Evolutionary conservation across 129 eudicot genomes (phyloP), one percentile per base, ranked within the genome.

Genomic region (Helianthus tuberosus): DNA sequence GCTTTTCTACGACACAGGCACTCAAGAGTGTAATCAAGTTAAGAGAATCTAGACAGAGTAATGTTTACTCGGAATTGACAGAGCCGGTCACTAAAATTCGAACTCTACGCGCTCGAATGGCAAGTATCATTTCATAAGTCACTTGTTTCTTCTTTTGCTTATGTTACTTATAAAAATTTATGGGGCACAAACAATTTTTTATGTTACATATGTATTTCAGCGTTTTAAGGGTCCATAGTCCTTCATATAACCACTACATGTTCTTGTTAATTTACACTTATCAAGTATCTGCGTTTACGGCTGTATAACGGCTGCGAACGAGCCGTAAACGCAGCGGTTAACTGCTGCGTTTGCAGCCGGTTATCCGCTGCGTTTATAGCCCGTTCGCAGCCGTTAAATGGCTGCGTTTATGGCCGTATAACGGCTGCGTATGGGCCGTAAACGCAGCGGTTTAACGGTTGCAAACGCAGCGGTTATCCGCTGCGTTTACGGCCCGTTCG

Each of bases 51-150:
- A 76, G 77, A 68, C 90, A 97, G 98, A 81, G 84, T 73, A 71
- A 52, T 27, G 90, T 94, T 63, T 78, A 88, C 80, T 90, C 96
- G 98, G 98, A 90, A 67, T 72, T 94, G 69, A 27, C 88, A 51
- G 91, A 85, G 74, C 97, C 98, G 15, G 85, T 84, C 66, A 73
- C 82, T 25, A 90, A 88, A 74, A 85, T 93, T 65, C 87, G 98
- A 79, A 94, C 98, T 58, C 76, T 94, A 72, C 86, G 96, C 12
- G 98, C 97, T 80, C 91, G 98, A 77, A 64, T 94, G 97, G 97
- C 74, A 89, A 88, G 96, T 87, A 74, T 75, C 68, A 5, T 78
- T 71, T 62, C 43, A 35, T 48, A 68, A 25, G 69, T 8, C 44
- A 32, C 63, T 16, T 36, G 15, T 38, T 62, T 23, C 23, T 65